Evolutionary conservation across 2,329 filamentous ascomycete species (phyloP), one percentile per base, ranked within the genome.

Genomic region (Trichoderma atrobrunneum): DNA sequence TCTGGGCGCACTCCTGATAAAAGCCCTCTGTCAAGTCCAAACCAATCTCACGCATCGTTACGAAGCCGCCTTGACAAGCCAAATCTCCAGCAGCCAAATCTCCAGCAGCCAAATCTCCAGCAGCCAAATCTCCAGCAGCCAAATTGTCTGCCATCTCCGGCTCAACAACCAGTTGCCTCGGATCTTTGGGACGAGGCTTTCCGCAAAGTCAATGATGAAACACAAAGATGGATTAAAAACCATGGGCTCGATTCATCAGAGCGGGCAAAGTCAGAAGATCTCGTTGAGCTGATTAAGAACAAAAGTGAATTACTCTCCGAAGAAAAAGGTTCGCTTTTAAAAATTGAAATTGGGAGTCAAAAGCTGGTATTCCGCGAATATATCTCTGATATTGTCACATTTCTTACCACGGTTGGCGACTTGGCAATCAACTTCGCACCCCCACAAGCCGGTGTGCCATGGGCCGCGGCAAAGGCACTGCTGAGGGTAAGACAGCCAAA

Each of bases 401-500:
- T 72, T 32, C 70, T 68, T 26, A 68, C 63, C 39, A 28, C 26
- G 63, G 57, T 21, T 0, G 70, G 70, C 11, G 63, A 72, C 6
- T 2, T 63, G 2, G 57, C 63, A 2, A 54, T 67, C 3, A 54
- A 12, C 7, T 67, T 72, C 5, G 63, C 64, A 18, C 70, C 70
- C 5, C 36, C 54, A 2, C 56, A 72, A 54, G 56, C 70, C 39
- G 62, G 63, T 8, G 61, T 39, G 10, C 70, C 63, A 10, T 72
- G 70, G 70, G 70, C 70, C 26, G 43, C 51, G 5, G 64, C 39
- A 12, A 72, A 72, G 12, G 70, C 57, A 6, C n/a, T 72, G 7
- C 5, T 72, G 30, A 63, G 54, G 12, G 63, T 68, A 48, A 68
- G 70, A 16, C 5, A n/a, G 70, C 16, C 8, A n/a, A 10, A 3